Evolutionary conservation across 208 protist genomes (phyloP), one percentile per base, ranked within the genome.

Genomic region (Trypanosoma vivax): DNA sequence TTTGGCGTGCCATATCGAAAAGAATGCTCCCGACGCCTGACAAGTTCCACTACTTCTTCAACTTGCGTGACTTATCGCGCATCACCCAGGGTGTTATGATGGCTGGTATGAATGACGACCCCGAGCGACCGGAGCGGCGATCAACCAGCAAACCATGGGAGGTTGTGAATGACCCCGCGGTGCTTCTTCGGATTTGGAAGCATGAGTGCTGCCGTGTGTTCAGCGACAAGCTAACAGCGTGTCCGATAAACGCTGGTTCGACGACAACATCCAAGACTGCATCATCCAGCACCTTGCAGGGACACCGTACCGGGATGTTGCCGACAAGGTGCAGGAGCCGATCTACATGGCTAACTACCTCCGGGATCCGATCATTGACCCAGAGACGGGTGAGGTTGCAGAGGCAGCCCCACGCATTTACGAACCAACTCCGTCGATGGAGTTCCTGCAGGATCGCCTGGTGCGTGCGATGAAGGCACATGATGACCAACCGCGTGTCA

Each of bases 1-100:
- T 97, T 65, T 96, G 90, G 88, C 74, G 86, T 62, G 58, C 65
- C 18, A 93, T 96, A 59, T 68, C 74, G 29, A 86, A 80, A 58
- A 93, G 88, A 53, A 97, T 99, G 90, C 71, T 98, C 28, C 97
- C 97, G 38, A 99, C 96, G 1, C 96, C 97, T 14, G 87, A 94
- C 50, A 98, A 98, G 75, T 98, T 98, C 72, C 96, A 99, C 72
- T 99, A 99, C 86, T 88, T 98, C 48, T 99, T 99, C 79, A 98
- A 98, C 79, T 78, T 99, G 66, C 84, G 96, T 49, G 97, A 99
- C 52, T 75, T 99, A 6, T 96, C 92, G 5, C 79, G 80, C 30
- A 95, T 99, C 39, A 97, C 96, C 49, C 88, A 97, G 60, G 97
- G 97, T 58, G 76, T 99, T 37, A 90, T 97, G 73, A 73, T 90